Conservation (phyloP, 805 yeast genomes). For the Candida maesae region DNA sequence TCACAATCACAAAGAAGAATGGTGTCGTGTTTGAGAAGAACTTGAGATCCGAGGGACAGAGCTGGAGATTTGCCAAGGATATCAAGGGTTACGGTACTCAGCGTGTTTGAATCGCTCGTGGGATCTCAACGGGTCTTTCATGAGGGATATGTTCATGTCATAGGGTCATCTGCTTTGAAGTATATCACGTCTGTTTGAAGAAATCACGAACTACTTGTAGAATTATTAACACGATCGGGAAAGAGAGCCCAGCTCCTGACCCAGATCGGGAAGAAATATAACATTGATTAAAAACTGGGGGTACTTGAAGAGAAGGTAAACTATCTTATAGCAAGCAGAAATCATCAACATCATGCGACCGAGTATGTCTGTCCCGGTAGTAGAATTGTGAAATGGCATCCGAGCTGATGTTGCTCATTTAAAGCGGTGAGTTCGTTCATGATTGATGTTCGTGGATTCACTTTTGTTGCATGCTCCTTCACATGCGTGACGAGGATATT, state of each 20-base stretch:
- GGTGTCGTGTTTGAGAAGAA: conserved; percentile 64
- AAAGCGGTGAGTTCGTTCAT: conserved; percentile 47
- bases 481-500: conserved; percentile 37
- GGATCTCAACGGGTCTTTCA: not conserved
- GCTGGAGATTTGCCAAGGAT: conserved; percentile 86
- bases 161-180: no score
- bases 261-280: no score
- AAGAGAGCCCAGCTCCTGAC: not conserved
- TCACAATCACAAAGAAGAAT: conserved; percentile 62
- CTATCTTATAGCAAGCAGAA: no score
- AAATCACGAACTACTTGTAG: no score
- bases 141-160: no score
- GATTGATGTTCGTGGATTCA: conserved; percentile 59
- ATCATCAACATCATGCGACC: not conserved
- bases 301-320: no score
- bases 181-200: no score
- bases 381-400: conserved; percentile 47
- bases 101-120: conserved; percentile 36
- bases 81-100: conserved; percentile 89
- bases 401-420: conserved; percentile 36
- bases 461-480: conserved; percentile 36
- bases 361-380: conserved; percentile 50
- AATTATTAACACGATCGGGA: not conserved
- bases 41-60: conserved; percentile 67
- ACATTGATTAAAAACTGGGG: no score